A percentile compares a stretch with the other conserved stretches of the same genome.
These are phyloP conservation scores for Annona cherimola DNA, from an alignment of 164 flowering plant genomes.

Conservation along the genomic window DNA sequence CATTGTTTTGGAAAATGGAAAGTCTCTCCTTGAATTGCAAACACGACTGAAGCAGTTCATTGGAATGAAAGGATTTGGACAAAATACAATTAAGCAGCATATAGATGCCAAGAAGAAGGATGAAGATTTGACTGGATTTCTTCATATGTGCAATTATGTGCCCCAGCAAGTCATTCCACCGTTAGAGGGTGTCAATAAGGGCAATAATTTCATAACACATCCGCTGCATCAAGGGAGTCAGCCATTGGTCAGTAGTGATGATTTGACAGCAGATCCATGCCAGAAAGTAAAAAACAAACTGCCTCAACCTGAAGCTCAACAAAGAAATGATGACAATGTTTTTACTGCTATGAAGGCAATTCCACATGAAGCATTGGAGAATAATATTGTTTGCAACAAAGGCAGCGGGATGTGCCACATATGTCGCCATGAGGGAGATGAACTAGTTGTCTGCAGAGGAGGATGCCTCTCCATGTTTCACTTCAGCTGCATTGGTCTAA, in stretches of 20 bases:
- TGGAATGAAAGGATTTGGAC: constrained; percentile 6
- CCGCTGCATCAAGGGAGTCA: background rate
- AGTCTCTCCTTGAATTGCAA: constrained; percentile 74
- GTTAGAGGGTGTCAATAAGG: background rate
- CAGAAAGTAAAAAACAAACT: constrained; percentile 46
- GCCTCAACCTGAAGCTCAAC: constrained; percentile 18
- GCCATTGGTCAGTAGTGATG: constrained; percentile 24
- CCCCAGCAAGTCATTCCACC: background rate
- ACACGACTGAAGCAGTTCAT: constrained; percentile 24
- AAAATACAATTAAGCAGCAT: background rate
- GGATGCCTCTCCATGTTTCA: constrained; percentile 86
- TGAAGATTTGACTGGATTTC: constrained; percentile 12
- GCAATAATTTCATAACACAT: constrained; percentile 12
- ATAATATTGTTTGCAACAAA: background rate
- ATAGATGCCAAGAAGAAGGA: background rate
- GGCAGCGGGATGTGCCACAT: background rate
- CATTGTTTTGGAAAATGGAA: constrained; percentile 71
- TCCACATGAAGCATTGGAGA: background rate
- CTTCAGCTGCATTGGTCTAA: constrained; percentile 53
- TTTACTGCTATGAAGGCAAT: background rate
- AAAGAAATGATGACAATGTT: background rate
- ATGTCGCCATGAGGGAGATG: constrained; percentile 55
- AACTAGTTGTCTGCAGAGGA: constrained; percentile 64
- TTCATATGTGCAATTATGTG: constrained; percentile 54
- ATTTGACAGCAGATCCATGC: constrained; percentile 11